A percentile compares a stretch with the other conserved stretches of the same genome.
Evolutionary conservation across 2,329 filamentous ascomycete genomes (phyloP).

Genomic region (Scedosporium minutisporum): DNA sequence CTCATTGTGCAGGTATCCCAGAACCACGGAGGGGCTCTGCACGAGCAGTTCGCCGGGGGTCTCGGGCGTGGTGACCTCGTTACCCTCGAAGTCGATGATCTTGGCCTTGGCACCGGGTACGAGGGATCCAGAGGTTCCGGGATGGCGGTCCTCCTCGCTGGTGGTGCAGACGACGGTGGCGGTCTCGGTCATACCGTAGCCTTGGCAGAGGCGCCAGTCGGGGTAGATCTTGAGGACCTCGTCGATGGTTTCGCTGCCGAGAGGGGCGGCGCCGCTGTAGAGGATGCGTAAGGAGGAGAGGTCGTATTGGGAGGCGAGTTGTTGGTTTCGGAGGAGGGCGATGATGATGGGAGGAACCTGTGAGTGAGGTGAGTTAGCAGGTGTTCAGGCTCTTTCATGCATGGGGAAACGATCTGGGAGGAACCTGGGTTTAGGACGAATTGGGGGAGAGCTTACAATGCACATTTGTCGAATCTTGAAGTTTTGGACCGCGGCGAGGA

Average conservation of each 20-base stretch:
- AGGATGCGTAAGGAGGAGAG: slow-evolving; percentile 54
- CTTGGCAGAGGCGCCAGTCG: slow-evolving; percentile 57
- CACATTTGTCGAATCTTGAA: slow-evolving; percentile 60
- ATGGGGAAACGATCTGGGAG: neutral
- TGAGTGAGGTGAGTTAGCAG: neutral
- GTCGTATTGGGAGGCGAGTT: slow-evolving; percentile 53
- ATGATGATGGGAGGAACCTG: slow-evolving; percentile 72
- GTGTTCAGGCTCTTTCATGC: neutral
- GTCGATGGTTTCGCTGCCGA: slow-evolving; percentile 58
- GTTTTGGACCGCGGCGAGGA: slow-evolving; percentile 53
- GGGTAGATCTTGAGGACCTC: slow-evolving; percentile 54
- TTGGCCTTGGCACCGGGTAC: slow-evolving; percentile 54
- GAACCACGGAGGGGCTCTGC: slow-evolving; percentile 63
- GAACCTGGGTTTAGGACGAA: too few species aligned
- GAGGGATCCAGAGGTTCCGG: slow-evolving; percentile 60
- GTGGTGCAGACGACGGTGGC: slow-evolving; percentile 56
- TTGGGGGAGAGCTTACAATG: slow-evolving; percentile 36
- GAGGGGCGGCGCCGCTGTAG: slow-evolving; percentile 66
- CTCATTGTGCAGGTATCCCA: slow-evolving; percentile 82
- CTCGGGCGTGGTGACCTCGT: slow-evolving; percentile 58
- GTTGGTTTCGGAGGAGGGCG: slow-evolving; percentile 54
- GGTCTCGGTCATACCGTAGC: slow-evolving; percentile 70
- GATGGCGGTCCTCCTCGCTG: slow-evolving; percentile 47
- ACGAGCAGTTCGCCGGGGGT: slow-evolving; percentile 73
- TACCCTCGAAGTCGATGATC: slow-evolving; percentile 55